phyloP scores from a whole-genome alignment of 176 grass and related monocot species.

The Bonia amplexicaulis region DNA sequence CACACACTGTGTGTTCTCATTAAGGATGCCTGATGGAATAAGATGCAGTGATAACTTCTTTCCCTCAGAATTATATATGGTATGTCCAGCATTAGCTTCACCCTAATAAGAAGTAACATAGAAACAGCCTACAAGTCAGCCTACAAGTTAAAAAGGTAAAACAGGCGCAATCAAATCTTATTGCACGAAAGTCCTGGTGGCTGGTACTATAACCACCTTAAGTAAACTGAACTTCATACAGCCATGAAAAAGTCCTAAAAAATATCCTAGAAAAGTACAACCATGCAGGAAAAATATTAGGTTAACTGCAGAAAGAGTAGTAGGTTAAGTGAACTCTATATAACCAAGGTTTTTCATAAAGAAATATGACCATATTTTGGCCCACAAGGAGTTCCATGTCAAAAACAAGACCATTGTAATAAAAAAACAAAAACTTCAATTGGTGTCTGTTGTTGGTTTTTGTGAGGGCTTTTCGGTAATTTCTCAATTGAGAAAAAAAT shows the following conservation, averaged over 20 bases:
- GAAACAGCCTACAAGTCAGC: slow-evolving; percentile 15
- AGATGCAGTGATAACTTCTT: slow-evolving; percentile 89
- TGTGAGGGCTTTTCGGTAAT: no score
- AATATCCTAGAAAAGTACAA: not conserved
- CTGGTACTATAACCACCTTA: not conserved
- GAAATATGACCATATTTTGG: not conserved
- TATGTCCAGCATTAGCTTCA: slow-evolving; percentile 94
- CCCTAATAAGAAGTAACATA: slow-evolving; percentile 49
- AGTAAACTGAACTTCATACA: not conserved
- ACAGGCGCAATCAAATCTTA: not conserved
- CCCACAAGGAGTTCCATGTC: not conserved
- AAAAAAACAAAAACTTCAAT: not conserved
- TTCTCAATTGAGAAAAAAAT: no score
- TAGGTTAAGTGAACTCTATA: not conserved
- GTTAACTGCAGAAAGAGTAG: not conserved
- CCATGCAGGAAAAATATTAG: not conserved
- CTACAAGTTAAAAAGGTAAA: slow-evolving; percentile 2
- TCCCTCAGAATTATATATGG: slow-evolving; percentile 91
- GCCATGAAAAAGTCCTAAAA: not conserved
- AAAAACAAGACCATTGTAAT: not conserved
- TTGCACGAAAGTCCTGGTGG: not conserved
- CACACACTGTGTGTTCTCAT: slow-evolving; percentile 71
- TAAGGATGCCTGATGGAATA: slow-evolving; percentile 89
- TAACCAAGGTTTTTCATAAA: not conserved
- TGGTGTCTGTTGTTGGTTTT: no score